Percentiles rank a stretch among this genome's conserved stretches.
phyloP scores from a whole-genome alignment of 2,329 filamentous ascomycete genomes.

The Fusarium pseudocircinatum region DNA sequence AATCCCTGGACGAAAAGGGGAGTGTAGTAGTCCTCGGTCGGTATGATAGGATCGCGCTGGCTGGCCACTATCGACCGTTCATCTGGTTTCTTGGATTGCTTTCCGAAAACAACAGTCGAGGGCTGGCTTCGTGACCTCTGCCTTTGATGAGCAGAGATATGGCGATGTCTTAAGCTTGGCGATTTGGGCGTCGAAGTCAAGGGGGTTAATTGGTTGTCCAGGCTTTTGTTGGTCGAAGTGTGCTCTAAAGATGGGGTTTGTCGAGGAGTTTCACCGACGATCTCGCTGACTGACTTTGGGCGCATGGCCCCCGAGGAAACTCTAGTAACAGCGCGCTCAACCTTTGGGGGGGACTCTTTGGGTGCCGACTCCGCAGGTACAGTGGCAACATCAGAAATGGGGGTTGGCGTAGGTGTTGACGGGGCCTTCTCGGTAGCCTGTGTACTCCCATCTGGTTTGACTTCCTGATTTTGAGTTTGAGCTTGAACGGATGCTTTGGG shows the following conservation, averaged over 20 bases:
- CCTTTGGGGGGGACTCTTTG: conserved; percentile 38
- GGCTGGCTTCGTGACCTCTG: conserved; percentile 71
- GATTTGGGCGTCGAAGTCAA: conserved; percentile 57
- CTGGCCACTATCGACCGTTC: conserved; percentile 58
- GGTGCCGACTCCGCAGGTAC: conserved; percentile 4
- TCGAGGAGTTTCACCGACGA: conserved; percentile 68
- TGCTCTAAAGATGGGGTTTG: conserved; percentile 49
- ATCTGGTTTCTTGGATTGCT: conserved; percentile 62
- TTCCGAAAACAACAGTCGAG: conserved; percentile 82
- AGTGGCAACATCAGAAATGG: neutral
- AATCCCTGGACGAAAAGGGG: conserved; percentile 70
- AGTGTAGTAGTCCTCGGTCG: conserved; percentile 71
- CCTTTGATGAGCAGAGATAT: conserved; percentile 55
- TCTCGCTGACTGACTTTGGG: conserved; percentile 78
- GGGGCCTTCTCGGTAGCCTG: conserved; percentile 8
- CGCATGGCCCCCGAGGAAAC: conserved; percentile 76
- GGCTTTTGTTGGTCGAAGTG: conserved; percentile 39
- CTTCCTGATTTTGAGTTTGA: conserved; percentile 15
- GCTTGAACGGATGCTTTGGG: conserved; percentile 24
- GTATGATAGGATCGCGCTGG: conserved; percentile 54
- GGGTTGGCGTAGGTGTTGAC: conserved; percentile 7
- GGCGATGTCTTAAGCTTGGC: conserved; percentile 47
- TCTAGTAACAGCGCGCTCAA: conserved; percentile 70
- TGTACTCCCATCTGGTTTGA: conserved; percentile 14
- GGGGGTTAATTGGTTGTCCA: conserved; percentile 52